Conservation (phyloP, 1,284 basidiomycete genomes). For the Sanguinoderma infundibulare region DNA sequence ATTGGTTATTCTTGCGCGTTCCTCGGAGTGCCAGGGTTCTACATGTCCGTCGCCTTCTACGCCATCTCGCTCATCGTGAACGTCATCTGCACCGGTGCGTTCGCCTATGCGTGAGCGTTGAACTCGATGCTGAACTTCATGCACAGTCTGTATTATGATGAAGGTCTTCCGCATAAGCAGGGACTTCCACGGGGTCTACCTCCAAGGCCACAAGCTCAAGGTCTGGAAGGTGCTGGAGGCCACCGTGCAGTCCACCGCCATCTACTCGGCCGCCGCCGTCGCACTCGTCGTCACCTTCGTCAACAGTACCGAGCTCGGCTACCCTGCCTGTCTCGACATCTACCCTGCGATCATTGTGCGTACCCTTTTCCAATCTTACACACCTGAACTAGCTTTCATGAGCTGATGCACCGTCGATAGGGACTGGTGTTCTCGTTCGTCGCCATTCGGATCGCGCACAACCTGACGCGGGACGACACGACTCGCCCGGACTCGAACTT, state of each 20-base stretch:
- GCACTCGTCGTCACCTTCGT: slow-evolving; percentile 16
- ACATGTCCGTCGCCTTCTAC: slow-evolving; percentile 16
- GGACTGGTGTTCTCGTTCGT: slow-evolving; percentile 16
- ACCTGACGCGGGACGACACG: background rate
- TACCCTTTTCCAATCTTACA: background rate
- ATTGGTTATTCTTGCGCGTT: slow-evolving; percentile 12
- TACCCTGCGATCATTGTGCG: slow-evolving; percentile 13
- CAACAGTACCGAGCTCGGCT: slow-evolving; percentile 12
- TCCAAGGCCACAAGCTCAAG: slow-evolving; percentile 6
- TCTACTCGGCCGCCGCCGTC: slow-evolving; percentile 11
- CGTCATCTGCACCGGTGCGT: slow-evolving; percentile 13
- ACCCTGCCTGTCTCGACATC: slow-evolving; percentile 13
- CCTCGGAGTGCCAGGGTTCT: slow-evolving; percentile 11
- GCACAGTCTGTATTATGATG: slow-evolving; percentile 5
- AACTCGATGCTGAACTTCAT: background rate
- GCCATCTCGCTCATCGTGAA: slow-evolving; percentile 9
- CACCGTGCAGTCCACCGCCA: slow-evolving; percentile 17
- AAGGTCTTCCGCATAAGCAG: slow-evolving; percentile 12
- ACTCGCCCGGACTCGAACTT: slow-evolving; percentile 10
- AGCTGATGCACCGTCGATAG: background rate
- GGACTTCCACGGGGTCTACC: slow-evolving; percentile 10
- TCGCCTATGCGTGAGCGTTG: background rate
- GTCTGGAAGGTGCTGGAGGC: slow-evolving; percentile 16
- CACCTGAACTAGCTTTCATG: no score
- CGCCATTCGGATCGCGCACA: slow-evolving; percentile 11